A percentile compares a stretch with the other conserved stretches of the same genome.
phyloP scores from a whole-genome alignment of 163 green algal genomes.

The Smithsoniella earleae region DNA sequence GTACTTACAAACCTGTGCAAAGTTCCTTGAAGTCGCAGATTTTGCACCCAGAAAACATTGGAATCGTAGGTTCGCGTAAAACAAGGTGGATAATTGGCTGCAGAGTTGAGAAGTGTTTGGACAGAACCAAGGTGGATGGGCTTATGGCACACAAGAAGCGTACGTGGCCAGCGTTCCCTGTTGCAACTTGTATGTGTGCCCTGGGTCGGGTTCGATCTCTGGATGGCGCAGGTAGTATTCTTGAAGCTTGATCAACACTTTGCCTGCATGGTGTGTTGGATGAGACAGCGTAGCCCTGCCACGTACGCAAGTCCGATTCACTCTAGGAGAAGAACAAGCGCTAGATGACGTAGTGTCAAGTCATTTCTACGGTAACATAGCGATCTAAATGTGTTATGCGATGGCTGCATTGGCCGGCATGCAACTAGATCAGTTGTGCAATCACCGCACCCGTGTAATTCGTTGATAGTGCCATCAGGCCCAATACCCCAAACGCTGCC shows the following conservation, averaged over 20 bases:
- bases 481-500: slow-evolving; percentile 32
- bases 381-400: slow-evolving; percentile 2
- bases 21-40: too few relatives aligned
- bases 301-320: too few relatives aligned
- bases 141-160: too few relatives aligned
- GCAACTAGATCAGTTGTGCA: too few relatives aligned
- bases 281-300: too few relatives aligned
- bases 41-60: too few relatives aligned
- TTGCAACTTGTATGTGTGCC: background rate
- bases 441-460: slow-evolving; percentile 36
- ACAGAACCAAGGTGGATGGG: too few relatives aligned
- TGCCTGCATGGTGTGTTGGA: background rate
- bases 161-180: background rate
- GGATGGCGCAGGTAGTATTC: slow-evolving; percentile 19
- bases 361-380: background rate
- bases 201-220: background rate
- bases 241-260: slow-evolving; percentile 35
- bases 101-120: too few relatives aligned
- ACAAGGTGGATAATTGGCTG: too few relatives aligned
- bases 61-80: too few relatives aligned
- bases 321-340: background rate
- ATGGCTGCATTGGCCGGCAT: background rate
- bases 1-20: too few relatives aligned
- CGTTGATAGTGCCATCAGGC: slow-evolving; percentile 30
- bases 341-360: background rate